Evolutionary conservation across 352 stramenopile genomes (phyloP), one percentile per base, ranked within the genome.

Genomic region (Phytophthora tubulina): DNA sequence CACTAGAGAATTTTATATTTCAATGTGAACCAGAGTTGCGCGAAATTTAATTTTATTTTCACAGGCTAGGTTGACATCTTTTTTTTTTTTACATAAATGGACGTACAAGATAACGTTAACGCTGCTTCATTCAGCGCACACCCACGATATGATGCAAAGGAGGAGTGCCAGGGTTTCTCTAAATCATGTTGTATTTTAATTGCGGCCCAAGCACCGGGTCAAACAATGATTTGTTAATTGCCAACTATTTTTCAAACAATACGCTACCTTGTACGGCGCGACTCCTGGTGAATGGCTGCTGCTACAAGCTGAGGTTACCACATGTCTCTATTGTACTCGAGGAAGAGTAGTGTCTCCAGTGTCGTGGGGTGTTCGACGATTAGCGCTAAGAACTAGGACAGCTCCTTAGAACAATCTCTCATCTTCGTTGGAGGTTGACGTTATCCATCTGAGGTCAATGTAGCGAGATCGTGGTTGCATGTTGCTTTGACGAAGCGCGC

Each of bases 201-300:
- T 54, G 48, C 7, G 2, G 6, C 11, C 31, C 48, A 39, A 10
- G 11, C 11, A 27, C 3, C 11, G 13, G 6, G 42, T 63, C 55
- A 63, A 53, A 45, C 41, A 63, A 63, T 53, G 45, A 63, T 53
- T 63, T 41, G 55, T 63, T 62, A 52, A 51, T 62, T 62, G 17
- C 3, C 38, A 62, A 41, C 9, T 52, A 44, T 42, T 32, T 30
- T 30, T 60, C 53, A 60, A 30, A 14, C 39, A 13, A 49, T 14
- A 14, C 36, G 21, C 41, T 53, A 31, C 31, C 42, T 17, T 8
- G 30, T 52, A 21, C 11, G 7, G 7, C 31, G 41, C 0, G 17
- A 2, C 1, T 42, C 8, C 30, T 32, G 42, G 6, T 3, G 6
- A 35, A 53, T 13, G 2, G 55, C 55, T 36, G 42, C 30, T 6